A percentile compares a stretch with the other conserved stretches of the same genome.
These are phyloP conservation scores for Lipomyces kockii DNA, from an alignment of 805 yeast genomes.

Conservation along the genomic window DNA sequence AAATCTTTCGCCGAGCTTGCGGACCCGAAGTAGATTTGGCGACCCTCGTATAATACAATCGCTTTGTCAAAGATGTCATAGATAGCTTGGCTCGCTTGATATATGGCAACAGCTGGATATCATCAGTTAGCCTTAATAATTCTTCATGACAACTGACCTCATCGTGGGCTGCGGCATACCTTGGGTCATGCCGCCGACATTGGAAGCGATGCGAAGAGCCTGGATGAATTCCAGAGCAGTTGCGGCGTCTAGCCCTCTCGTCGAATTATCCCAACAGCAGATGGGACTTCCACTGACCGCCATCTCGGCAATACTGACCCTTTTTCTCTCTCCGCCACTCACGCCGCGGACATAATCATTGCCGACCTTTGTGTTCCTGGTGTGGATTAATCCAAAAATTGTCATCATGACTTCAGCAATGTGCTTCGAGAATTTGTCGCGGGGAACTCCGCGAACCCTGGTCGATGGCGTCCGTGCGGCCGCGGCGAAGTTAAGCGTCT, in stretches of 20 bases:
- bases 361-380: conserved; percentile 50
- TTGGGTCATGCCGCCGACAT: conserved; percentile 55
- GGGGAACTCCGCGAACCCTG: conserved; percentile 47
- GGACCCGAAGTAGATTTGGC: conserved; percentile 59
- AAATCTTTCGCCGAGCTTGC: conserved; percentile 53
- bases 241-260: conserved; percentile 73
- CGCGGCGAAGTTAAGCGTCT: conserved; percentile 69
- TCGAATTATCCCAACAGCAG: conserved; percentile 69
- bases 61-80: conserved; percentile 61
- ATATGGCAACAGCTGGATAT: conserved; percentile 63
- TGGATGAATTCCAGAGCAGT: conserved; percentile 67
- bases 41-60: conserved; percentile 58
- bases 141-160: not conserved
- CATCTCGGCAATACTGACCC: conserved; percentile 62
- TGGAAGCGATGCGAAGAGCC: conserved; percentile 61
- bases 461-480: conserved; percentile 64
- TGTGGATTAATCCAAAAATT: conserved; percentile 50
- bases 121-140: conserved; percentile 45
- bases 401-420: conserved; percentile 69
- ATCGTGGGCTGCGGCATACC: not conserved
- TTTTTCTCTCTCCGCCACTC: conserved; percentile 62
- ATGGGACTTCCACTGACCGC: conserved; percentile 52
- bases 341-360: conserved; percentile 61
- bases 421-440: conserved; percentile 63
- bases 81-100: conserved; percentile 60